Percentiles rank a stretch among this genome's conserved stretches.
phyloP scores from a whole-genome alignment of 768 basidiomycete species.

The Suillus clintonianus region DNA sequence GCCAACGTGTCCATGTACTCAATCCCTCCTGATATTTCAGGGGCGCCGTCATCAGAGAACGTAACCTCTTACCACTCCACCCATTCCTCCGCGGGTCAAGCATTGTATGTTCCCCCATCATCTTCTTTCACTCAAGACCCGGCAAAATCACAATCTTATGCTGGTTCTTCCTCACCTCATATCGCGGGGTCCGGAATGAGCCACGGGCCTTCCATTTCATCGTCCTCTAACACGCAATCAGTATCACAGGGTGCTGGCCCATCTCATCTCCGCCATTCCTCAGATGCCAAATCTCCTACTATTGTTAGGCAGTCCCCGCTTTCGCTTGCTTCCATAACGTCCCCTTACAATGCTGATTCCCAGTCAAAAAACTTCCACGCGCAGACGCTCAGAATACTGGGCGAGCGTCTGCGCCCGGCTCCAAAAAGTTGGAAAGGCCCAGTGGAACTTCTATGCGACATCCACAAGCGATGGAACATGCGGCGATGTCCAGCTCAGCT shows the following conservation, averaged over 20 bases:
- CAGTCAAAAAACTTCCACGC: constrained; percentile 78
- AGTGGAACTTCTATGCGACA: constrained; percentile 42
- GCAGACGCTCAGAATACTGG: constrained; percentile 73
- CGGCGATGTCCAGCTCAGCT: constrained; percentile 21
- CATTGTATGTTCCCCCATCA: constrained; percentile 25
- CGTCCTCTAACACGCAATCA: constrained; percentile 22
- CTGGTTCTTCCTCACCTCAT: constrained; percentile 27
- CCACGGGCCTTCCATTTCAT: constrained; percentile 19
- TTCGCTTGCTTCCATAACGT: constrained; percentile 43
- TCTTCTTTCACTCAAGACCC: constrained; percentile 27
- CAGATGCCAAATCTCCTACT: constrained; percentile 33
- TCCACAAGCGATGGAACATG: constrained; percentile 26
- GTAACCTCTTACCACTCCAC: constrained; percentile 26
- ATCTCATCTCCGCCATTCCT: constrained; percentile 27
- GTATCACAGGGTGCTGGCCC: constrained; percentile 14
- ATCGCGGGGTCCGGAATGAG: constrained; percentile 15
- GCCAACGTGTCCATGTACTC: constrained; percentile 31
- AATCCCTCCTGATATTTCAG: constrained; percentile 31
- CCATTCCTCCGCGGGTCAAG: constrained; percentile 27
- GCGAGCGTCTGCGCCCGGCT: constrained; percentile 75
- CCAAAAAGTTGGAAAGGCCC: constrained; percentile 34
- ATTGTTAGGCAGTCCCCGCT: constrained; percentile 39
- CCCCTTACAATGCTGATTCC: constrained; percentile 37
- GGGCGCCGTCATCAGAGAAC: constrained; percentile 24
- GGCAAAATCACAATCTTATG: constrained; percentile 26